Percentiles rank a stretch among this genome's conserved stretches.
Conservation (phyloP, 768 basidiomycete genomes). For the Lactarius indigo region DNA sequence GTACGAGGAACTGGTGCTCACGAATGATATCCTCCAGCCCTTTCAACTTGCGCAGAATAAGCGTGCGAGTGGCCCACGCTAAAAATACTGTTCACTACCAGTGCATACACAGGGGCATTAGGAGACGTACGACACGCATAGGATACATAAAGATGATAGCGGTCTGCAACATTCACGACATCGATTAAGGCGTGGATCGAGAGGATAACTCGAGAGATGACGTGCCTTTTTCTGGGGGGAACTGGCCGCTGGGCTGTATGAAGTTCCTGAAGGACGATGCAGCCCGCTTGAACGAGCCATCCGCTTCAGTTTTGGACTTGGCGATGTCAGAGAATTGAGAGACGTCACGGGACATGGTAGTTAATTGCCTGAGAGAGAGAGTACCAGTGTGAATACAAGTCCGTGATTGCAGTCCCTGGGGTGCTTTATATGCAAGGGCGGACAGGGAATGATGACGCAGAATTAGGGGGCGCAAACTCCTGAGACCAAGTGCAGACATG, state of each 20-base stretch:
- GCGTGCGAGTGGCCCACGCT: conserved; percentile 93
- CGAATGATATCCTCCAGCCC: conserved; percentile 83
- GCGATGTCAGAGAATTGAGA: conserved; percentile 48
- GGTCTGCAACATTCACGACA: conserved; percentile 43
- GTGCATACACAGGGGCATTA: background rate
- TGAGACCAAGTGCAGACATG: background rate
- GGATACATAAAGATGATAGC: conserved; percentile 91
- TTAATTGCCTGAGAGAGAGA: background rate
- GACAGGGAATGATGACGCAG: background rate
- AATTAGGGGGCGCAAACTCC: background rate
- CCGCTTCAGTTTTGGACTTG: conserved; percentile 48
- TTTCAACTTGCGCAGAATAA: conserved; percentile 89
- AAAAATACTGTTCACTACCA: background rate
- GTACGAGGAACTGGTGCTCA: conserved; percentile 36
- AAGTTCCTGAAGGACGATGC: conserved; percentile 50
- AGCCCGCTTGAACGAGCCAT: conserved; percentile 65
- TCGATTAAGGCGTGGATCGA: background rate
- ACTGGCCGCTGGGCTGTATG: conserved; percentile 56
- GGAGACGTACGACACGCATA: conserved; percentile 70
- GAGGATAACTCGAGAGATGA: background rate
- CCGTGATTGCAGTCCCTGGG: background rate
- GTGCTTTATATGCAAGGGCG: background rate
- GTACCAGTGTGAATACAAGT: background rate
- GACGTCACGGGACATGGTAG: conserved; percentile 29
- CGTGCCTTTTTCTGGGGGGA: conserved; percentile 73